Evolutionary conservation across 495 filamentous ascomycete species (phyloP).

Genomic region (Annulohypoxylon maeteangense): DNA sequence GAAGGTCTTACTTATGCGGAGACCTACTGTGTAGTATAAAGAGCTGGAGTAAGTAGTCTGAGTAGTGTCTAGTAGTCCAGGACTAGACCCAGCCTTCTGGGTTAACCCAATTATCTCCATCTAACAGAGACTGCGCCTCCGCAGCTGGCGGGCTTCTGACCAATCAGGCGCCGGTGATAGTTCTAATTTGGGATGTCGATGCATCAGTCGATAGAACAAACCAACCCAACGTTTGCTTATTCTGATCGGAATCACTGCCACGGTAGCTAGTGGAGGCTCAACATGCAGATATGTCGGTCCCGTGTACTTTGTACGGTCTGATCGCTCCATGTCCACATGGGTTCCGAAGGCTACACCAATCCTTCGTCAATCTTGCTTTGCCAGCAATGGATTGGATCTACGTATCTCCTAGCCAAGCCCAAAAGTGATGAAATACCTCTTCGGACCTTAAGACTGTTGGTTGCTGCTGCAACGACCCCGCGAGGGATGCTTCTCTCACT

Average conservation of each 20-base stretch:
- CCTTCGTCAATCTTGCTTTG: constrained; percentile 1
- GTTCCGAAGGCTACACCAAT: constrained; percentile 9
- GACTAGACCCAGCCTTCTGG: constrained; percentile 9
- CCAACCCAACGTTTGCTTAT: constrained; percentile 28
- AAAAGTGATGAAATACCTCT: constrained; percentile 21
- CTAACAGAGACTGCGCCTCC: constrained; percentile 24
- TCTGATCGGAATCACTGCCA: constrained; percentile 31
- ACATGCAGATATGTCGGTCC: constrained; percentile 19
- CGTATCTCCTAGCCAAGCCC: constrained; percentile 19
- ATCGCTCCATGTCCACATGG: constrained; percentile 2
- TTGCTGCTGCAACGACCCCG: constrained; percentile 13
- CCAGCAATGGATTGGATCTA: constrained; percentile 15
- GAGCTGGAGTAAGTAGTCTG: too few species aligned
- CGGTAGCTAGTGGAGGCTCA: constrained; percentile 11
- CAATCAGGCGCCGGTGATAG: constrained; percentile 27
- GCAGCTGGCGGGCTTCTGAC: background rate
- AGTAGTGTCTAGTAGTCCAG: too few species aligned
- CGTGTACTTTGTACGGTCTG: constrained; percentile 9
- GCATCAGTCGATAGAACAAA: constrained; percentile 8
- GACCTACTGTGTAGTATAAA: background rate
- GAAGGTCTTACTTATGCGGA: background rate
- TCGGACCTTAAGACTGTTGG: constrained; percentile 16
- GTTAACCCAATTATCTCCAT: background rate
- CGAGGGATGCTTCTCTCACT: constrained; percentile 13
- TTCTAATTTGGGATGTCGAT: constrained; percentile 30